Evolutionary conservation across 2,329 filamentous ascomycete genomes (phyloP).

Genomic region (Cladosporium velox): DNA sequence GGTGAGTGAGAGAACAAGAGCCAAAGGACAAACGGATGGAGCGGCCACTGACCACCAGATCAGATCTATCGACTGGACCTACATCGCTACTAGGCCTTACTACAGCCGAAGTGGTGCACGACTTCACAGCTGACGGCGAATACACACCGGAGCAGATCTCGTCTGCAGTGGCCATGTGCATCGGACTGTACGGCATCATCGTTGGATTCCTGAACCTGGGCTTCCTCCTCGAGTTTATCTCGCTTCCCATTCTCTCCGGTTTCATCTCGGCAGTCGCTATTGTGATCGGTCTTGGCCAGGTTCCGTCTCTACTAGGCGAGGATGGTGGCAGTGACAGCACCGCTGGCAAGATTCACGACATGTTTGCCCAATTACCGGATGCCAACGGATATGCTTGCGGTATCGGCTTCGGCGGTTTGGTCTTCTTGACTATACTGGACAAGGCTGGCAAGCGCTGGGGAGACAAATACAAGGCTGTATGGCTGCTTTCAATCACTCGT

Average conservation of each 20-base stretch:
- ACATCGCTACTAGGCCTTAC: conserved; percentile 66
- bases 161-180: conserved; percentile 63
- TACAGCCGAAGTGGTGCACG: conserved; percentile 61
- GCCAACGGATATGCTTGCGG: conserved; percentile 61
- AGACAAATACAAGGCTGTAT: conserved; percentile 58
- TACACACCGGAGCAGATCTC: conserved; percentile 60
- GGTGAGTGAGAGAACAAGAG: conserved; percentile 40
- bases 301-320: conserved; percentile 62
- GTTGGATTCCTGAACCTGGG: conserved; percentile 64
- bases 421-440: conserved; percentile 59
- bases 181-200: conserved; percentile 61
- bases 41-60: conserved; percentile 18
- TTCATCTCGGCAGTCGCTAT: conserved; percentile 68
- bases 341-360: conserved; percentile 60
- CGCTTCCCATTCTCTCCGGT: conserved; percentile 63
- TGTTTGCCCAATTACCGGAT: conserved; percentile 58
- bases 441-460: conserved; percentile 62
- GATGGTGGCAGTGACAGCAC: conserved; percentile 53
- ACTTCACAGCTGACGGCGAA: conserved; percentile 49
- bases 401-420: conserved; percentile 60
- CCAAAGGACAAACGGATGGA: not conserved
- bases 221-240: conserved; percentile 67
- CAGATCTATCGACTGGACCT: conserved; percentile 63
- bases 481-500: conserved; percentile 61
- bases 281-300: conserved; percentile 63